phyloP scores from a whole-genome alignment of 2,329 filamentous ascomycete species.

The Diaporthe velutina region DNA sequence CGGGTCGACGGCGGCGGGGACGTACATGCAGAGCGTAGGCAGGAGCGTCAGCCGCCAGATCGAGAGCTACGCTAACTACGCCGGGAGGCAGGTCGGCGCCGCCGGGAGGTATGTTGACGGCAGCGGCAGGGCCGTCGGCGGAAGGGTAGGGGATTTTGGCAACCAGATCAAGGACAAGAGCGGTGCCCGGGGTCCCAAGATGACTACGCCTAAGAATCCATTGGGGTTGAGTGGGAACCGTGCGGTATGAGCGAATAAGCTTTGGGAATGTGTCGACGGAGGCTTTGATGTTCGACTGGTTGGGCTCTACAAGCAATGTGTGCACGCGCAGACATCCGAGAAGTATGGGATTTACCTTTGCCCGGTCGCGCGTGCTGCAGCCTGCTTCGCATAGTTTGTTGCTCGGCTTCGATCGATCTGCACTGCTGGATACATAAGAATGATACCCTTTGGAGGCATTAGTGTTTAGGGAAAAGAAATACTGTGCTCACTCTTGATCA shows the following conservation, averaged over 20 bases:
- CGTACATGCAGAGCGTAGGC: slow-evolving; percentile 27
- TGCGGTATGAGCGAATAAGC: slow-evolving; percentile 13
- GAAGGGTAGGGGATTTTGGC: slow-evolving; percentile 34
- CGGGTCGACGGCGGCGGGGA: slow-evolving; percentile 22
- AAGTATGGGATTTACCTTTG: neutral
- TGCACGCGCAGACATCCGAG: too few species aligned
- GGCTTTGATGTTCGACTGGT: neutral
- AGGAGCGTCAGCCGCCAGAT: slow-evolving; percentile 26
- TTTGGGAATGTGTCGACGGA: too few species aligned
- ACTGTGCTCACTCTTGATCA: neutral
- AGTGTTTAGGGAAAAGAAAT: neutral
- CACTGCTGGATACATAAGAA: neutral
- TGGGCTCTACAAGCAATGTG: neutral
- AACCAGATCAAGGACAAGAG: slow-evolving; percentile 37
- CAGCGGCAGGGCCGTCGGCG: slow-evolving; percentile 36
- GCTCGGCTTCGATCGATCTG: neutral
- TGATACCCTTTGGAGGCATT: slow-evolving; percentile 2
- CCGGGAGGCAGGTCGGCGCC: slow-evolving; percentile 33
- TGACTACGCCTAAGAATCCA: slow-evolving; percentile 36
- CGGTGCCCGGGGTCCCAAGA: slow-evolving; percentile 35
- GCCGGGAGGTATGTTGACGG: slow-evolving; percentile 34
- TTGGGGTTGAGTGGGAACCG: slow-evolving; percentile 35
- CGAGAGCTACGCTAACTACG: slow-evolving; percentile 31
- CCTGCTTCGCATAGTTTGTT: neutral
- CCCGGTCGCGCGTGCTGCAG: neutral